Conservation (phyloP, 2,329 filamentous ascomycete species). For the Microascus cirrosus region DNA sequence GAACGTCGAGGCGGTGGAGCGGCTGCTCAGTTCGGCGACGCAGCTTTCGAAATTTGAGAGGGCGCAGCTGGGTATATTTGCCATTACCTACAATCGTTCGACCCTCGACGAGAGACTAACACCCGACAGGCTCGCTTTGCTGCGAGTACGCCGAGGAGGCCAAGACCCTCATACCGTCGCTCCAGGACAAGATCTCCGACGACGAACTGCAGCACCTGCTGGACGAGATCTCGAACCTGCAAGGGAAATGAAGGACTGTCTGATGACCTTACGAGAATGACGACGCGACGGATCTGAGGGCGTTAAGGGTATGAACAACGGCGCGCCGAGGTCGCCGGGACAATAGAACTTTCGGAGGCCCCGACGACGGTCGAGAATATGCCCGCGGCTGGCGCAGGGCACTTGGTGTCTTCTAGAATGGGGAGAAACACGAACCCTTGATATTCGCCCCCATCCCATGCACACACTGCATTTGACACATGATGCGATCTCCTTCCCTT, state of each 20-base stretch:
- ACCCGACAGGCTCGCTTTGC: constrained; percentile 66
- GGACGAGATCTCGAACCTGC: constrained; percentile 80
- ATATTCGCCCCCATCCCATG: neutral
- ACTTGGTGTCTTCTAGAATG: neutral
- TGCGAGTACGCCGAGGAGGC: constrained; percentile 91
- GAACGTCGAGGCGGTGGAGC: constrained; percentile 88
- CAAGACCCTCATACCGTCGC: constrained; percentile 84
- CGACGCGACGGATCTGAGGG: neutral
- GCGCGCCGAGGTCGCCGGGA: neutral
- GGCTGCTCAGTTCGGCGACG: constrained; percentile 66
- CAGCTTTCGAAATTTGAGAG: constrained; percentile 87
- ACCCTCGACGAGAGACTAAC: neutral
- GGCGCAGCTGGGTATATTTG: constrained; percentile 66
- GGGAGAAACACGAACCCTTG: neutral
- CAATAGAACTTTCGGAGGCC: neutral
- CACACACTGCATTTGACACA: neutral
- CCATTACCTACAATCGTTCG: neutral
- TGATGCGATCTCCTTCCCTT: neutral
- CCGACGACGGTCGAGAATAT: neutral
- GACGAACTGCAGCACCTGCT: constrained; percentile 79
- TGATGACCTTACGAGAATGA: neutral
- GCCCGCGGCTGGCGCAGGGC: neutral
- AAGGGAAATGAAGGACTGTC: constrained; percentile 16
- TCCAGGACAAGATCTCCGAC: constrained; percentile 83
- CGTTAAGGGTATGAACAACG: neutral